A percentile compares a stretch with the other conserved stretches of the same genome.
phyloP scores from a whole-genome alignment of 129 eudicot species.

The Cynara cardunculus region DNA sequence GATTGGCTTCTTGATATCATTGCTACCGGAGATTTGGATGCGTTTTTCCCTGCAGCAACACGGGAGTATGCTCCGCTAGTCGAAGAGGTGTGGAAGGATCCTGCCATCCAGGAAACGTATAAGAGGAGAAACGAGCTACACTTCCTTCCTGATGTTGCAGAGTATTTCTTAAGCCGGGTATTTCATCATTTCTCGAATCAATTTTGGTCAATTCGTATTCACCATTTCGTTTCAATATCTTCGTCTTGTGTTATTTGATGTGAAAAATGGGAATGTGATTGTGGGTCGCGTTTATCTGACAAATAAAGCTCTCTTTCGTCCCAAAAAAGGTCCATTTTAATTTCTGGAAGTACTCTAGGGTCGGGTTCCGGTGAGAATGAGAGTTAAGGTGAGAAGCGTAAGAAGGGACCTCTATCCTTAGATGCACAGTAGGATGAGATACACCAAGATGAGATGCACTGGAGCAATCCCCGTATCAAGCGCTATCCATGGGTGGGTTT shows the following conservation, averaged over 20 bases:
- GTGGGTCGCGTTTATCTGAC: neutral
- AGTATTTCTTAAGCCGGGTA: slow-evolving; percentile 95
- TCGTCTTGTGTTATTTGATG: slow-evolving; percentile 3
- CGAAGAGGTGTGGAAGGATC: slow-evolving; percentile 98
- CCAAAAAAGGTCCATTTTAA: neutral
- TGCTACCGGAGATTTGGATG: slow-evolving; percentile 96
- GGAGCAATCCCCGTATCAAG: too few relatives aligned
- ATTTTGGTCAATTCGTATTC: neutral
- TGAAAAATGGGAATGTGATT: neutral
- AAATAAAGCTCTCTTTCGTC: neutral
- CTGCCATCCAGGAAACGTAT: slow-evolving; percentile 89
- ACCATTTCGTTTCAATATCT: neutral
- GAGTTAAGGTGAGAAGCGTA: too few relatives aligned
- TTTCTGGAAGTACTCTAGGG: neutral
- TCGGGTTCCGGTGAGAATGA: too few relatives aligned
- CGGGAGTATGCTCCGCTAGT: slow-evolving; percentile 96
- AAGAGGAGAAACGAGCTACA: slow-evolving; percentile 79
- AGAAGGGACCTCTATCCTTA: too few relatives aligned
- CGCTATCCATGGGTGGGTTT: too few relatives aligned
- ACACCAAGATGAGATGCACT: too few relatives aligned
- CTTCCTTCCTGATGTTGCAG: slow-evolving; percentile 93
- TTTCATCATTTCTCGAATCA: neutral
- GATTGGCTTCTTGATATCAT: slow-evolving; percentile 97
- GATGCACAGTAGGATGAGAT: too few relatives aligned
- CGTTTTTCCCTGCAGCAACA: slow-evolving; percentile 97